Conservation (phyloP, 2,329 filamentous ascomycete species). For the Monilinia vaccinii-corymbosi region DNA sequence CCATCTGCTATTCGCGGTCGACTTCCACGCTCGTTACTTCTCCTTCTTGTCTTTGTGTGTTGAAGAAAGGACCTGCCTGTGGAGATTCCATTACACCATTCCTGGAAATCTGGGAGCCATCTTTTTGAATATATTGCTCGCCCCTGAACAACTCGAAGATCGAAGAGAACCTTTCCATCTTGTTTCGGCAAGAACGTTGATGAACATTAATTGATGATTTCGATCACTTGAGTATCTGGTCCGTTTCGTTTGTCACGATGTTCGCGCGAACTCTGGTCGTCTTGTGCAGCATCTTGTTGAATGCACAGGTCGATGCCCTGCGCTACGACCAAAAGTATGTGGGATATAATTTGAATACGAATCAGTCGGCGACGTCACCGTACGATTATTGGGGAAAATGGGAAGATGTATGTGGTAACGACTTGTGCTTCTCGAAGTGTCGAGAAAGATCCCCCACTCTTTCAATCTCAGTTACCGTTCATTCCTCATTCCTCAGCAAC, state of each 20-base stretch:
- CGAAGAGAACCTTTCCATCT: neutral
- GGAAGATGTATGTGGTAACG: constrained; percentile 27
- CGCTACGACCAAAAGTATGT: constrained; percentile 9
- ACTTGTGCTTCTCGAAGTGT: neutral
- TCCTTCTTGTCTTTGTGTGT: constrained; percentile 1
- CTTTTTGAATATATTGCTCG: constrained; percentile 1
- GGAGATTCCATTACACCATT: neutral
- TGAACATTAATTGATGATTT: constrained; percentile 8
- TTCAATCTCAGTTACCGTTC: neutral
- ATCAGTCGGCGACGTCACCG: constrained; percentile 44
- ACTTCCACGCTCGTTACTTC: constrained; percentile 10
- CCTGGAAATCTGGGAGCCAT: neutral
- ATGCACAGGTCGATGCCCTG: constrained; percentile 8
- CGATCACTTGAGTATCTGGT: constrained; percentile 7
- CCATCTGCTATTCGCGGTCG: constrained; percentile 9
- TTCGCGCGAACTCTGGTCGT: constrained; percentile 3
- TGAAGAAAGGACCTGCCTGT: neutral
- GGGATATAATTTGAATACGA: constrained; percentile 42
- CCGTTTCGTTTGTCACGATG: constrained; percentile 9
- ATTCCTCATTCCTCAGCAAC: neutral
- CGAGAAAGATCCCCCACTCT: neutral
- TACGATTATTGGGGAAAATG: constrained; percentile 50
- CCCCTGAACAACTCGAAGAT: neutral
- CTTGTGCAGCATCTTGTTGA: constrained; percentile 5
- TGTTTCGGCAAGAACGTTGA: neutral